Percentiles rank a stretch among this genome's conserved stretches.
phyloP scores from a whole-genome alignment of 805 yeast species.

The Barnettozyma sucrosica region DNA sequence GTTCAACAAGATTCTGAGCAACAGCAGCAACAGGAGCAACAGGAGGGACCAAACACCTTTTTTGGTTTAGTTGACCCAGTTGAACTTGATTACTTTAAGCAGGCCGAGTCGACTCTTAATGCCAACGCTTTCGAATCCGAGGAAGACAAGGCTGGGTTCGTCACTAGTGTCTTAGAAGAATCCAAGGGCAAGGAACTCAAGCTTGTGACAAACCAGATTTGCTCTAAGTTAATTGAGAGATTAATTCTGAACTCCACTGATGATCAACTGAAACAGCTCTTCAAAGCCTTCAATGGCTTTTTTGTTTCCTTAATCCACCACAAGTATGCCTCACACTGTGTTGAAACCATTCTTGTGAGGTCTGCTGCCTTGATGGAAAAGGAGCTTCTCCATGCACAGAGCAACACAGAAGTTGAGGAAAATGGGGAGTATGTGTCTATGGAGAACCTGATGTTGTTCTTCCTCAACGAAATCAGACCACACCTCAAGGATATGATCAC shows the following conservation, averaged over 20 bases:
- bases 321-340: constrained; percentile 89
- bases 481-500: constrained; percentile 50
- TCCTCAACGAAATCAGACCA: constrained; percentile 64
- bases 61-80: constrained; percentile 82
- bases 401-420: constrained; percentile 26
- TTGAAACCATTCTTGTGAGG: constrained; percentile 78
- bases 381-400: constrained; percentile 49
- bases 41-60: constrained; percentile 42
- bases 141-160: constrained; percentile 71
- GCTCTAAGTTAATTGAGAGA: constrained; percentile 89
- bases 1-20: constrained; percentile 7
- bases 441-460: constrained; percentile 59
- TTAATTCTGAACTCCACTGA: constrained; percentile 62
- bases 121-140: constrained; percentile 68
- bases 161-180: constrained; percentile 77
- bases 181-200: constrained; percentile 85
- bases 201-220: constrained; percentile 87
- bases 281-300: constrained; percentile 65
- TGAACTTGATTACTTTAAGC: constrained; percentile 88
- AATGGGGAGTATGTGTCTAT: constrained; percentile 43
- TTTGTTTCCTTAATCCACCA: constrained; percentile 75
- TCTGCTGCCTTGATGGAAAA: constrained; percentile 69
- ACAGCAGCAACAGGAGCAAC: constrained; percentile 10
- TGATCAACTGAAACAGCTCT: constrained; percentile 58
- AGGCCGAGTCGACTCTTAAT: constrained; percentile 82